Base-by-base conservation (phyloP, 106 monocot genomes). In the Dendrobium chrysotoxum region DNA sequence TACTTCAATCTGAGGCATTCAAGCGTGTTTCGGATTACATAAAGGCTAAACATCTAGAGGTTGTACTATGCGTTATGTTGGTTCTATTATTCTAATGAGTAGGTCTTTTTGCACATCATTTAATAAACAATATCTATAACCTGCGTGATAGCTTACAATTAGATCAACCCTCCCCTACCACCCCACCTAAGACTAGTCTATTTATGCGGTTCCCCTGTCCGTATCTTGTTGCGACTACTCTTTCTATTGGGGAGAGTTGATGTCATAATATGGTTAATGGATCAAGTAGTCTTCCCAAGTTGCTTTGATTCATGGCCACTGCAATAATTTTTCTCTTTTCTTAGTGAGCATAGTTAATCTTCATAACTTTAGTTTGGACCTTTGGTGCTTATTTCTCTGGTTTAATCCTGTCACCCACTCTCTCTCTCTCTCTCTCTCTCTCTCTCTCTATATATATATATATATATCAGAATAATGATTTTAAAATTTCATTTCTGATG, bases 11-110 rank as follows among this genome's bases (percentile, higher is more conserved):
- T 71, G 97, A 94, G 55, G 97, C 83, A 54, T 30, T 94, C 39
- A 98, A 77, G 54, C 89, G 86, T 68, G 44, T 94, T 66, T 87
- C 85, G 87, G 91, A 92, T 75, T 98, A 94, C 78, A 86, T 94
- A 88, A 94, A 94, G 81, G 85, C 78, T 40, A 92, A 98, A 72
- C 82, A 92, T 0, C 87, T 98, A n/a, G 89, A 98, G 94, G 97
- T 98, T 81, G 41, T 85, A 83, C 23, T 31, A 42, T 15, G 40
- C 55, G 21, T 15, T 44, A 0, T 21, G 4, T 23, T 61, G 1
- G 5, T 11, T 23, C 26, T 23, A 2, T 65, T n/a, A 17, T n/a
- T 74, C 77, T 76, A 9, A 40, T 46, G 79, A 74, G 30, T 38
- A 25, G 57, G 50, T 64, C 11, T 28, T 31, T 71, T 1, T 41